Percentiles rank a stretch among this genome's conserved stretches.
phyloP scores from a whole-genome alignment of 495 filamentous ascomycete species.

The Tuber brumale region DNA sequence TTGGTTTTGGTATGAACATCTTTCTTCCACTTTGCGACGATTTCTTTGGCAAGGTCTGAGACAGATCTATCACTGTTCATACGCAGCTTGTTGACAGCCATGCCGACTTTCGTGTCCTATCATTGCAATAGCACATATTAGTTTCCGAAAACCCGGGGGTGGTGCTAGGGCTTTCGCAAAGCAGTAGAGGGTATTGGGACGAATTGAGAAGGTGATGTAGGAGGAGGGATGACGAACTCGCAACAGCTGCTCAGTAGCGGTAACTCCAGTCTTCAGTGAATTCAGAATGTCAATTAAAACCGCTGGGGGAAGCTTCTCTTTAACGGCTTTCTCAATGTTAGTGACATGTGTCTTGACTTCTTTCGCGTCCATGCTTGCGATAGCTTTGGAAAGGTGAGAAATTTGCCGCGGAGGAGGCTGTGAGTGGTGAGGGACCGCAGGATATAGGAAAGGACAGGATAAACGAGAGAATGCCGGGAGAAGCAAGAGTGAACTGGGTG shows the following conservation, averaged over 20 bases:
- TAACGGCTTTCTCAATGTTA: slow-evolving; percentile 68
- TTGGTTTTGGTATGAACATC: slow-evolving; percentile 67
- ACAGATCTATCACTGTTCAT: slow-evolving; percentile 69
- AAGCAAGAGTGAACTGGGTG: not conserved
- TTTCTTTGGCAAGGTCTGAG: slow-evolving; percentile 63
- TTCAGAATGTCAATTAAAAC: slow-evolving; percentile 64
- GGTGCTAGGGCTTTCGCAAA: not conserved
- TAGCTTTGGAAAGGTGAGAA: not conserved
- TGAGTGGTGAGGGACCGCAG: not conserved
- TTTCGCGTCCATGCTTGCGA: slow-evolving; percentile 63
- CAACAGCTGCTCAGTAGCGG: slow-evolving; percentile 79
- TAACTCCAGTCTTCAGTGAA: slow-evolving; percentile 66
- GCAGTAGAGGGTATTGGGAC: not conserved
- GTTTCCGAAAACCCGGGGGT: not conserved
- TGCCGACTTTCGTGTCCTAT: slow-evolving; percentile 80
- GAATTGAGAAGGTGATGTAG: slow-evolving; percentile 2
- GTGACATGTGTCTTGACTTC: slow-evolving; percentile 67
- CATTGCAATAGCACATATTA: not conserved
- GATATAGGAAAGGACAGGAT: not conserved
- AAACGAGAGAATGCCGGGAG: not conserved
- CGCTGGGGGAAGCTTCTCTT: slow-evolving; percentile 57
- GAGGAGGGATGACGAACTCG: slow-evolving; percentile 50
- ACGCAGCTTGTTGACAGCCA: slow-evolving; percentile 77
- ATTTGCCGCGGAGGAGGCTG: not conserved
- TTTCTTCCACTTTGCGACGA: slow-evolving; percentile 80